phyloP scores from a whole-genome alignment of 768 basidiomycete genomes.

The Lactarius vividus region DNA sequence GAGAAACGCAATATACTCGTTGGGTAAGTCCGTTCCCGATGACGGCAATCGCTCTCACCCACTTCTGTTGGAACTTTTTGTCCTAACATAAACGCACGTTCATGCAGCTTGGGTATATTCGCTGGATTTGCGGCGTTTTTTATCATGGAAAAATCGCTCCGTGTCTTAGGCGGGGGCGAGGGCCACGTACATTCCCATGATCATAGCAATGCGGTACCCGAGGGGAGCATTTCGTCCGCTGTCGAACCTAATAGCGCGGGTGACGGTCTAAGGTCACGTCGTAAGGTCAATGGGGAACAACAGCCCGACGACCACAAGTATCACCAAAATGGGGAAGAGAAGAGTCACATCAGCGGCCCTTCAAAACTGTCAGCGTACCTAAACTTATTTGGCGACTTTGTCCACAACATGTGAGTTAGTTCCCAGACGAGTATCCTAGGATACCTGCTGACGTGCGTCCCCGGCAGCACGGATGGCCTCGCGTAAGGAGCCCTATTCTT shows the following conservation, averaged over 20 bases:
- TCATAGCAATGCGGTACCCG: conserved; percentile 30
- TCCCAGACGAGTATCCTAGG: conserved; percentile 20
- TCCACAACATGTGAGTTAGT: conserved; percentile 78
- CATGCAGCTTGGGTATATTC: conserved; percentile 70
- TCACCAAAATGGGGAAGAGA: conserved; percentile 29
- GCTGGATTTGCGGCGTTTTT: conserved; percentile 88
- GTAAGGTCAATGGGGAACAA: conserved; percentile 27
- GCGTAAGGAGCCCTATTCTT: conserved; percentile 52
- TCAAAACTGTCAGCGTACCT: conserved; percentile 89
- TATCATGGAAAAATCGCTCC: conserved; percentile 88
- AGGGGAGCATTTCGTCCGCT: conserved; percentile 45
- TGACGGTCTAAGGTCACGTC: conserved; percentile 46
- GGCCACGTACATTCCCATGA: conserved; percentile 63
- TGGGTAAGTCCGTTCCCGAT: conserved; percentile 51
- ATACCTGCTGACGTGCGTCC: conserved; percentile 27
- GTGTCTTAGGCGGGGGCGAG: conserved; percentile 68
- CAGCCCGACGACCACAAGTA: conserved; percentile 30
- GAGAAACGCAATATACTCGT: conserved; percentile 89
- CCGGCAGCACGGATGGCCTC: conserved; percentile 80
- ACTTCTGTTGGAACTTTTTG: conserved; percentile 3
- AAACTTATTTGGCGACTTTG: conserved; percentile 91
- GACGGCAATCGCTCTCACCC: conserved; percentile 2
- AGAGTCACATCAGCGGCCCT: conserved; percentile 45
- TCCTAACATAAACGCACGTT: conserved; percentile 25
- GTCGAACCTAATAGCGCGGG: conserved; percentile 40